Evolutionary conservation across 2,329 filamentous ascomycete genomes (phyloP).

Genomic region (Bipolaris oryzae): DNA sequence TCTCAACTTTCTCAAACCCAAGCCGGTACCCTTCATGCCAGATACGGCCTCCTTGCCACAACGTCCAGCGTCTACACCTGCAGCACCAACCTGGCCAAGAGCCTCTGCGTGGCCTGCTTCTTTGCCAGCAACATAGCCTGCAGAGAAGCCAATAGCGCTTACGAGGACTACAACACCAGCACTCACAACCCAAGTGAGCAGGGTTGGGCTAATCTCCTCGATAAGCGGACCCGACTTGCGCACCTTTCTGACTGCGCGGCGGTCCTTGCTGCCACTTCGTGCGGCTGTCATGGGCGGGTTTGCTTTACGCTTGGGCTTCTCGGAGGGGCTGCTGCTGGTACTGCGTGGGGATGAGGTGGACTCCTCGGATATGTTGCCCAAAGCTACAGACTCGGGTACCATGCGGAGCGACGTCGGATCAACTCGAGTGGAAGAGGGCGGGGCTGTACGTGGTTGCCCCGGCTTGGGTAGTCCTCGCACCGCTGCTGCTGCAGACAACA

Average conservation of each 20-base stretch:
- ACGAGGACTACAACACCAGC: conserved; percentile 69
- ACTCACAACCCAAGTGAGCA: conserved; percentile 70
- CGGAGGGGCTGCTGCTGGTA: conserved; percentile 37
- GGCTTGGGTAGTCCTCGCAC: conserved; percentile 78
- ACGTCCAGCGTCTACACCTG: conserved; percentile 37
- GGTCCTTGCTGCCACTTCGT: conserved; percentile 53
- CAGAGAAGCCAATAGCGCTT: conserved; percentile 68
- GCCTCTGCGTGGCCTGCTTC: conserved; percentile 63
- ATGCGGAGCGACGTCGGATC: conserved; percentile 63
- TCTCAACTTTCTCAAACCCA: conserved; percentile 41
- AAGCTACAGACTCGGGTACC: conserved; percentile 64
- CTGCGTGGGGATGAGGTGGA: conserved; percentile 35
- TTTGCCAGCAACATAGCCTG: conserved; percentile 66
- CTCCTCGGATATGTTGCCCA: conserved; percentile 51
- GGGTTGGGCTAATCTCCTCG: conserved; percentile 61
- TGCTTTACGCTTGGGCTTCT: conserved; percentile 56
- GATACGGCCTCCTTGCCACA: conserved; percentile 44
- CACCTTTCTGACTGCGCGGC: conserved; percentile 53
- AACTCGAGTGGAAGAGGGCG: conserved; percentile 48
- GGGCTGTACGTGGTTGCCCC: conserved; percentile 41
- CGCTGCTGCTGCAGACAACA: conserved; percentile 92
- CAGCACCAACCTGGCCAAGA: conserved; percentile 39
- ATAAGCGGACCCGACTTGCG: conserved; percentile 43
- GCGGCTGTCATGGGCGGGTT: conserved; percentile 34
- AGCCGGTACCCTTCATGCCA: conserved; percentile 32